Evolutionary conservation across 805 yeast species (phyloP), one percentile per base, ranked within the genome.

Genomic region (Candida sanyiensis): DNA sequence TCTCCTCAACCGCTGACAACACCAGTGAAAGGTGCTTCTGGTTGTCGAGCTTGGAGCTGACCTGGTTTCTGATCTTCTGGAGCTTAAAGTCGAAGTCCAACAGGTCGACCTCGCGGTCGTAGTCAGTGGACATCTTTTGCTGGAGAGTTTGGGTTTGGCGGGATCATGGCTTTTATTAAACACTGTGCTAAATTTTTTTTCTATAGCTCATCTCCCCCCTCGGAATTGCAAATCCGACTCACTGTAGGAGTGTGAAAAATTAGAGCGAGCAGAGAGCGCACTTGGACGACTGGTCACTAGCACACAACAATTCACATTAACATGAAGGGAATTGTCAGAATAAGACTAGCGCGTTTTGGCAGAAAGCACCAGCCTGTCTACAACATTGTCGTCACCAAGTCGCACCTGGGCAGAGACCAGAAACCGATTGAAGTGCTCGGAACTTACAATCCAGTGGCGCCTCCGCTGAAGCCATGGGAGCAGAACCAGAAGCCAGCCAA

Each of bases 401-500:
- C 77, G 39, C 57, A 70, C 43, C 70, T 79, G n/a, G 93, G 87
- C n/a, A 72, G 95, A 50, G 88, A 86, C 60, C 78, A 77, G 39
- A 73, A 83, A 49, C 98, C 98, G 10, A 80, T 93, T 33, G 98
- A 93, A 62, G 98, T 93, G 9, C 63, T 93, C 46, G 98, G 98
- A 22, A 87, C 96, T 2, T 93, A 87, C 58, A 79, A 87, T 55
- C 96, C 98, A 24, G 67, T 74, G 18, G 84, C 97, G 4, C 69
- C 72, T 37, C 83, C 90, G 22, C 59, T 80, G 40, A 69, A 82
- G 25, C 86, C 83, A 53, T 66, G 64, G 47, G 75, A 70, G 28
- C 58, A 57, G 16, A 84, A 83, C 9, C 64, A 66, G 28, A 63
- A 71, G 45, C 84, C 89, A 10, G 69, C 73, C 35, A 90, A 93